Base-by-base conservation (phyloP, 495 filamentous ascomycete genomes). In the Penicillium coffeae region DNA sequence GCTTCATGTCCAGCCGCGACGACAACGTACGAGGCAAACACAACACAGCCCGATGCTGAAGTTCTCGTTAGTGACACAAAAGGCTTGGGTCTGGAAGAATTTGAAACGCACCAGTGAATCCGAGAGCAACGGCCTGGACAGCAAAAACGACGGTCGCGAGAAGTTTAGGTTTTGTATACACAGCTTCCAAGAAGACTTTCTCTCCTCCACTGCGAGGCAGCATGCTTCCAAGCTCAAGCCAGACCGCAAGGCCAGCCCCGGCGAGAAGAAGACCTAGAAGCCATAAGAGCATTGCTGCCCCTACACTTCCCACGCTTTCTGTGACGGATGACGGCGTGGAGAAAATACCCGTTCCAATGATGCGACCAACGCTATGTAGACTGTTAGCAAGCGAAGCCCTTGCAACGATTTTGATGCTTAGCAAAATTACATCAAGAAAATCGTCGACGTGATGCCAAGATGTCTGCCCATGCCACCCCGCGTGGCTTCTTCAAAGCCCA, bases 111-210 rank as follows among this genome's bases (percentile, higher is more conserved):
- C 68, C 69, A 19, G 82, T 86, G 51, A 87, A 87, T 0, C 84
- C 84, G 0, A 88, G 66, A 3, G 85, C 63, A 10, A 89, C 74
- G 6, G 82, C 73, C 46, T 86, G 78, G 0, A 83, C 73, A 4
- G 83, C 82, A 39, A 88, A 73, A 14, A 88, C 57, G 0, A 78
- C 78, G 1, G 83, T 82, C 0, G 80, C 79, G 19, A 90, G 69
- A 48, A 85, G 81, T 9, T 76, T 76, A 0, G 86, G 86, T 22
- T 68, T 69, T 0, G 75, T 78, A 59, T 87, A 90, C 0, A 79
- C 83, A 43, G 82, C 85, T 52, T 90, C 85, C 34, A 89, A 77
- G 50, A 89, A 89, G 14, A 87, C 78, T 57, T 88, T 88, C 37
- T 79, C 74, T 20, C 84, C 85, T 4, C 85, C 83, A 16, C 76